These are phyloP conservation scores for Berkeleyomyces rouxiae DNA, from an alignment of 2,329 filamentous ascomycete genomes.

Conservation along the genomic window DNA sequence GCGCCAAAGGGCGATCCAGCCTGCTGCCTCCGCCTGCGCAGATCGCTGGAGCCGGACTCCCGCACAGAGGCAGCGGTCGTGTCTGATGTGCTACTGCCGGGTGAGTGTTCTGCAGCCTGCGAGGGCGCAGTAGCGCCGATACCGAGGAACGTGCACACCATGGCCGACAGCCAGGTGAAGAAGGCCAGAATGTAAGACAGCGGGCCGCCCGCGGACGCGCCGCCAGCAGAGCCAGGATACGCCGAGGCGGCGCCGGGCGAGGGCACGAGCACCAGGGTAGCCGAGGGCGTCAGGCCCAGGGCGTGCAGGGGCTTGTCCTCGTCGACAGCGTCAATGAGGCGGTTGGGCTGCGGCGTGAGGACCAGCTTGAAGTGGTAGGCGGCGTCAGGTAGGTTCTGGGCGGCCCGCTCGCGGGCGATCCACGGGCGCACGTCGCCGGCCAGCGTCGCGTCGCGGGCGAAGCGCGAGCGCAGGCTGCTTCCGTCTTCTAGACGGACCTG, in stretches of 20 bases:
- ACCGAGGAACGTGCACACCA: constrained; percentile 2
- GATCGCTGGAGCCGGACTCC: not conserved
- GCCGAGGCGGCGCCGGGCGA: constrained; percentile 32
- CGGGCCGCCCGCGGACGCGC: constrained; percentile 15
- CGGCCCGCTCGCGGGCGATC: constrained; percentile 49
- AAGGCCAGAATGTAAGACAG: constrained; percentile 21
- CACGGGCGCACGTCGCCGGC: constrained; percentile 52
- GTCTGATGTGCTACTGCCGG: too few relatives aligned
- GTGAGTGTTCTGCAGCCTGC: too few relatives aligned
- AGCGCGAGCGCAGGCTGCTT: constrained; percentile 56
- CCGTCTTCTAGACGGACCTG: constrained; percentile 78
- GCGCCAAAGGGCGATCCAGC: not conserved
- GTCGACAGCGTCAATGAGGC: constrained; percentile 55
- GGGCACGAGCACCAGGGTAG: constrained; percentile 68
- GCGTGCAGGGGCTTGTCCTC: constrained; percentile 52
- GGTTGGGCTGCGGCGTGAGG: constrained; percentile 60
- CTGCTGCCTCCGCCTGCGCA: constrained; percentile 10
- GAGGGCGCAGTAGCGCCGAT: not conserved
- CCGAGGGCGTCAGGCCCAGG: constrained; percentile 59
- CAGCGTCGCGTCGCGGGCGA: constrained; percentile 48
- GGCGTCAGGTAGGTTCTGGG: constrained; percentile 33
- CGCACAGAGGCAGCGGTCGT: not conserved
- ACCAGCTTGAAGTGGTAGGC: constrained; percentile 70
- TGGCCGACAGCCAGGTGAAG: constrained; percentile 22
- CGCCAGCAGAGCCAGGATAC: constrained; percentile 19